Percentiles rank a stretch among this genome's conserved stretches.
These are phyloP conservation scores for Diaporthe citrichinensis DNA, from an alignment of 2,329 filamentous ascomycete genomes.

Conservation along the genomic window DNA sequence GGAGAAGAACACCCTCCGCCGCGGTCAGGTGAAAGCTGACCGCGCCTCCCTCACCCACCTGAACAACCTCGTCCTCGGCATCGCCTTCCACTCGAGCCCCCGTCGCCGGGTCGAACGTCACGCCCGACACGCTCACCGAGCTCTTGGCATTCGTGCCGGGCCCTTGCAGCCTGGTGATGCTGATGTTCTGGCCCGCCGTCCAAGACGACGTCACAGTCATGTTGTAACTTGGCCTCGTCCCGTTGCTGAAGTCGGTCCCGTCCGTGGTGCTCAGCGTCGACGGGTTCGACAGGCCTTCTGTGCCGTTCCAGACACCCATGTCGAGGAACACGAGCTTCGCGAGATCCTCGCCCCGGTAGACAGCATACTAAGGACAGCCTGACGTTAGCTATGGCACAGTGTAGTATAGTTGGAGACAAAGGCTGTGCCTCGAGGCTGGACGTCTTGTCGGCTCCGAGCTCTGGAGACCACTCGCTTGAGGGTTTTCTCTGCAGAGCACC, in stretches of 20 bases:
- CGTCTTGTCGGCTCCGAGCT: neutral
- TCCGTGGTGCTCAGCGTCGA: constrained; percentile 49
- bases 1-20: constrained; percentile 52
- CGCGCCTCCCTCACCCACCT: constrained; percentile 47
- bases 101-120: constrained; percentile 49
- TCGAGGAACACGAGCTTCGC: constrained; percentile 53
- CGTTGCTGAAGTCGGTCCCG: constrained; percentile 49
- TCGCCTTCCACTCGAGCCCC: constrained; percentile 44
- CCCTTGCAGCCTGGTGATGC: constrained; percentile 47
- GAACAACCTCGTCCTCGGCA: constrained; percentile 44
- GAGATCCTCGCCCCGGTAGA: constrained; percentile 46
- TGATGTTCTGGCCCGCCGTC: constrained; percentile 45
- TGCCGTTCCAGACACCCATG: constrained; percentile 55
- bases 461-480: neutral
- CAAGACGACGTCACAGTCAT: constrained; percentile 50
- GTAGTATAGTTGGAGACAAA: neutral
- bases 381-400: neutral
- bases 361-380: constrained; percentile 44
- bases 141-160: constrained; percentile 55
- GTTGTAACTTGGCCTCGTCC: constrained; percentile 46
- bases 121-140: constrained; percentile 49
- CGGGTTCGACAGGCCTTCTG: constrained; percentile 51
- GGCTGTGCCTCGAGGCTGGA: neutral
- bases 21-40: constrained; percentile 46
- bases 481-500: too few relatives aligned